Evolutionary conservation across 169 alveolate species (phyloP), one percentile per base, ranked within the genome.

Genomic region (Perkinsus olseni): DNA sequence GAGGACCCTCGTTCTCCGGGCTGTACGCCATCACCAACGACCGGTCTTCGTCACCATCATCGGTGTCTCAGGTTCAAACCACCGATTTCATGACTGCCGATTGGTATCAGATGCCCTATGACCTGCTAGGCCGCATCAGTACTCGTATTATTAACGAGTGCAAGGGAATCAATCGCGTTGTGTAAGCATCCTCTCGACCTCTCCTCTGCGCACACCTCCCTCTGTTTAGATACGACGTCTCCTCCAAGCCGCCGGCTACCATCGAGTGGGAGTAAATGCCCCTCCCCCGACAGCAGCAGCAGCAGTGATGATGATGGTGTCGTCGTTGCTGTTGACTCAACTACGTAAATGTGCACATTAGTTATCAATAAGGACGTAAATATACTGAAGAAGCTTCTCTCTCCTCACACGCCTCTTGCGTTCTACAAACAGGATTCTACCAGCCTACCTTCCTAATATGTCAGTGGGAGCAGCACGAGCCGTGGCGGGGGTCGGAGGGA

Each of bases 171-270:
- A 38, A 45, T 24, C 74, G 38, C 36, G 92, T 91, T n/a, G 38
- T 38, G 92, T 10, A 39, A 21, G 31, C 11, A 74, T 34, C 48
- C n/a, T 17, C 51, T 1, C 48, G 45, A 37, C 45, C 45, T 82
- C 21, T 17, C 38, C 39, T 28, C 74, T 21, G 0, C 51, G n/a
- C 48, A 38, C 36, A 20, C 45, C 31, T 38, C n/a, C 38, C n/a
- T 21, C 92, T 34, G 74, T 28, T 95, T 8, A 74, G 94, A 91
- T 93, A 94, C 50, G 97, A 95, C 91, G 93, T 92, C 21, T 74
- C 95, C 17, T 94, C 96, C 92, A 95, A 95, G 94, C 97, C 97
- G 10, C 97, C 97, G 8, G 96, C 96, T 20, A 95, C 97, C 62
- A 95, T 95, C 74, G 97, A 95, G 93, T 93, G 93, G 94, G 94